phyloP scores from a whole-genome alignment of 1,284 basidiomycete genomes.

The Ceratobasidium theobromae region DNA sequence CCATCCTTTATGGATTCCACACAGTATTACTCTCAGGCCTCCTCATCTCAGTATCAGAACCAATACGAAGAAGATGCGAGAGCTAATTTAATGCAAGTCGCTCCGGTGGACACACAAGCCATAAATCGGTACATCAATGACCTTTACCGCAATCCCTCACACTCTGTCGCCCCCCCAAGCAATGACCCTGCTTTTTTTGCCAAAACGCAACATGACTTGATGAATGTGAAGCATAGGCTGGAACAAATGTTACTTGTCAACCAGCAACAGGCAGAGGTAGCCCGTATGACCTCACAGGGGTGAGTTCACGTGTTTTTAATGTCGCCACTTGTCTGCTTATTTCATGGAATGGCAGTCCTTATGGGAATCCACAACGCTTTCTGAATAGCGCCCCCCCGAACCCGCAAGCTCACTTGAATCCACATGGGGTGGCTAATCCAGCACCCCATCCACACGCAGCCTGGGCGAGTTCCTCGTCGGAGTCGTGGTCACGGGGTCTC shows the following conservation, averaged over 20 bases:
- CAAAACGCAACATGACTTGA: not conserved
- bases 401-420: not conserved
- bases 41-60: not conserved
- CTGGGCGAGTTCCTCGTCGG: not conserved
- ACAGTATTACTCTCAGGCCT: not conserved
- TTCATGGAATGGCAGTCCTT: not conserved
- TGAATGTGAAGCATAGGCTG: conserved; percentile 7
- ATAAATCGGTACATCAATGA: not conserved
- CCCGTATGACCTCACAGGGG: not conserved
- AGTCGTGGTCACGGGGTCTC: not conserved
- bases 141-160: not conserved
- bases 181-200: conserved; percentile 10
- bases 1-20: not conserved
- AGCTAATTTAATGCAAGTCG: not conserved
- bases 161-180: not conserved
- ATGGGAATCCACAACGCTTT: not conserved
- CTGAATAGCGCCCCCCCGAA: not conserved
- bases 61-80: not conserved
- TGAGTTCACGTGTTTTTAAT: not conserved
- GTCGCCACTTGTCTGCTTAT: not conserved
- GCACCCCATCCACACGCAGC: not conserved
- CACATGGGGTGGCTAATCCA: not conserved
- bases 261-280: conserved; percentile 13
- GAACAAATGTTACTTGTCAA: conserved; percentile 17
- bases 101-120: not conserved